Evolutionary conservation across 2,329 filamentous ascomycete species (phyloP).

Genomic region (Clonostachys rhizophaga): DNA sequence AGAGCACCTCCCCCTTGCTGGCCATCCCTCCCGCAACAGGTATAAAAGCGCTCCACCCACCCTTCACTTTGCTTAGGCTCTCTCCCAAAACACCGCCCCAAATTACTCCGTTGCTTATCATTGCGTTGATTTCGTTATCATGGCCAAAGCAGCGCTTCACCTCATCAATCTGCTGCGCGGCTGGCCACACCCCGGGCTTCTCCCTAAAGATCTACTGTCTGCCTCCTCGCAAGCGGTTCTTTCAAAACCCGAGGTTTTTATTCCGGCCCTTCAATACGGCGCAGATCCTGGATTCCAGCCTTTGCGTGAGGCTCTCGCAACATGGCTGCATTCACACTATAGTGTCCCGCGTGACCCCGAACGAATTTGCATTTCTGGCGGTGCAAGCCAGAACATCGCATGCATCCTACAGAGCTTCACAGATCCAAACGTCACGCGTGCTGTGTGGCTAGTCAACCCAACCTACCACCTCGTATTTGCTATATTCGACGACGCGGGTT

Average conservation of each 20-base stretch:
- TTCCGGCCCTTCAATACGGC: constrained; percentile 69
- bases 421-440: constrained; percentile 69
- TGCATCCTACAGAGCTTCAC: constrained; percentile 75
- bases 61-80: no score
- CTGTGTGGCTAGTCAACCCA: constrained; percentile 77
- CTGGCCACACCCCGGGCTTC: constrained; percentile 59
- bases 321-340: constrained; percentile 67
- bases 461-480: constrained; percentile 80
- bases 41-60: no score
- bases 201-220: constrained; percentile 61
- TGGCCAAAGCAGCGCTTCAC: constrained; percentile 7
- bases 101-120: no score
- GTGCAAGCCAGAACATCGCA: constrained; percentile 78
- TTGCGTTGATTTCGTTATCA: no score
- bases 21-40: no score
- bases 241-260: constrained; percentile 50
- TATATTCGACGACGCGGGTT: constrained; percentile 81
- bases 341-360: constrained; percentile 24
- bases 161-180: constrained; percentile 63
- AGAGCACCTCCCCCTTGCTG: no score
- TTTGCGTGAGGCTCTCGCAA: constrained; percentile 61
- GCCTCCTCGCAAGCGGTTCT: constrained; percentile 58
- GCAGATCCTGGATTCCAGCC: constrained; percentile 70
- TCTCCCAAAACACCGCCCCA: no score
- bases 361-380: constrained; percentile 77